Conservation (phyloP, 176 grass and related monocot species). For the Guadua angustifolia region DNA sequence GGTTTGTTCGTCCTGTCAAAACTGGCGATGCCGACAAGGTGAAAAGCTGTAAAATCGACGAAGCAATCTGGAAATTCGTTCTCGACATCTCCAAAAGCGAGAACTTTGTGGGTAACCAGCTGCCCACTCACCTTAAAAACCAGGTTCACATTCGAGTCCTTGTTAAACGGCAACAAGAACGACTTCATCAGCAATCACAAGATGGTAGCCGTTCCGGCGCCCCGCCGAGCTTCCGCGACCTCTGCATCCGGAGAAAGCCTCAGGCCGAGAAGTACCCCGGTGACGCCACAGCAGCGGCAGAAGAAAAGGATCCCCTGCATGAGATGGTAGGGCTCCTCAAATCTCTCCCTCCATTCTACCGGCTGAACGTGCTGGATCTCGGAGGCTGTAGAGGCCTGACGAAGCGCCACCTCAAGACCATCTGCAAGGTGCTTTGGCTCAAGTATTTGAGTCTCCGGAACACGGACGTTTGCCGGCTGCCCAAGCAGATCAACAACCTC, state of each 20-base stretch:
- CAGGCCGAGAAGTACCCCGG: too few relatives aligned
- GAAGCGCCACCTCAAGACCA: neutral
- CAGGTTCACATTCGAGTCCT: neutral
- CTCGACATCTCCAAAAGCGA: neutral
- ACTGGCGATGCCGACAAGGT: too few relatives aligned
- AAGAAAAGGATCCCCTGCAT: neutral
- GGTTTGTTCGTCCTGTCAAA: too few relatives aligned
- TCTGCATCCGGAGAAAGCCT: too few relatives aligned
- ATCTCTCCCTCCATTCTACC: neutral
- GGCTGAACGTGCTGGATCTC: too few relatives aligned
- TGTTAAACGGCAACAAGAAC: too few relatives aligned
- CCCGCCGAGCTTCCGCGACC: neutral
- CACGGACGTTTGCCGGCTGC: neutral
- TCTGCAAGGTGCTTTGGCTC: neutral
- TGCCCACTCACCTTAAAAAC: neutral
- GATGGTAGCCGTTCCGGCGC: too few relatives aligned
- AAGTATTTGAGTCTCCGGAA: constrained; percentile 3
- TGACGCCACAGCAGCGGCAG: too few relatives aligned
- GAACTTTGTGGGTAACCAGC: neutral
- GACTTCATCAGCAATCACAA: too few relatives aligned
- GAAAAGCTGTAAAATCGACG: too few relatives aligned
- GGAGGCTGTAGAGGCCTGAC: neutral
- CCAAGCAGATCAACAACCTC: neutral
- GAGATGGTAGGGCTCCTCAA: neutral
- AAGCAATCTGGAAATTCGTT: neutral